A percentile compares a stretch with the other conserved stretches of the same genome.
phyloP scores from a whole-genome alignment of 768 basidiomycete species.

The Termitomyces sp. region DNA sequence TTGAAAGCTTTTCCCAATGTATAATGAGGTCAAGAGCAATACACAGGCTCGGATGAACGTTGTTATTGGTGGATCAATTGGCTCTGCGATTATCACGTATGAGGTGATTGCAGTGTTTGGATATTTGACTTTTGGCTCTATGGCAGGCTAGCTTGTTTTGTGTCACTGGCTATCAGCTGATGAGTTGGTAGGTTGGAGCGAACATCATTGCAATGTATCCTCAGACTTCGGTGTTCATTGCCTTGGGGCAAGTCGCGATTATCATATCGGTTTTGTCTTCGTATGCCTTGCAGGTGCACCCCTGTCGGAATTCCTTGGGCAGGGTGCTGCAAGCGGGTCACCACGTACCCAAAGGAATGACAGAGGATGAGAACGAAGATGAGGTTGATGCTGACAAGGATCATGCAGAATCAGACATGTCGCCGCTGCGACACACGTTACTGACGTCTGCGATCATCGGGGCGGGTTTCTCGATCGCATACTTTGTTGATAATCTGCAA shows the following conservation, averaged over 20 bases:
- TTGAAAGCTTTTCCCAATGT: slow-evolving; percentile 85
- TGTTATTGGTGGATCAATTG: slow-evolving; percentile 86
- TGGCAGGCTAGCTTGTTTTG: slow-evolving; percentile 38
- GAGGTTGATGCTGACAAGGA: slow-evolving; percentile 50
- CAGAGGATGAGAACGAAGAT: slow-evolving; percentile 37
- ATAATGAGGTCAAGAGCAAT: slow-evolving; percentile 84
- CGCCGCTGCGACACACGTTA: slow-evolving; percentile 59
- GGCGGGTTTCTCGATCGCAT: slow-evolving; percentile 69
- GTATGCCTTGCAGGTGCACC: slow-evolving; percentile 93
- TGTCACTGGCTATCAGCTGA: neutral
- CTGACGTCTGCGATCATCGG: slow-evolving; percentile 67
- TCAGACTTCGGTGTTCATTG: slow-evolving; percentile 86
- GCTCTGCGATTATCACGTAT: slow-evolving; percentile 78
- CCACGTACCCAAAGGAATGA: slow-evolving; percentile 20
- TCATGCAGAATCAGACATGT: slow-evolving; percentile 60
- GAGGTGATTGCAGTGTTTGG: slow-evolving; percentile 87
- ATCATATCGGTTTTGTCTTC: slow-evolving; percentile 87
- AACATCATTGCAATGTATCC: slow-evolving; percentile 97
- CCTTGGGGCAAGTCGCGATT: slow-evolving; percentile 90
- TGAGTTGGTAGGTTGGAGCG: slow-evolving; percentile 61
- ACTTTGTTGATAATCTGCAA: slow-evolving; percentile 73
- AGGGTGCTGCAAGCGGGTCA: slow-evolving; percentile 66
- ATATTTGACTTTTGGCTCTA: slow-evolving; percentile 91
- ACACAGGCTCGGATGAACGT: slow-evolving; percentile 81
- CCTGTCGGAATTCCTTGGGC: slow-evolving; percentile 88